Conservation (phyloP, 306 rosid genomes). For the Luffa aegyptiaca region DNA sequence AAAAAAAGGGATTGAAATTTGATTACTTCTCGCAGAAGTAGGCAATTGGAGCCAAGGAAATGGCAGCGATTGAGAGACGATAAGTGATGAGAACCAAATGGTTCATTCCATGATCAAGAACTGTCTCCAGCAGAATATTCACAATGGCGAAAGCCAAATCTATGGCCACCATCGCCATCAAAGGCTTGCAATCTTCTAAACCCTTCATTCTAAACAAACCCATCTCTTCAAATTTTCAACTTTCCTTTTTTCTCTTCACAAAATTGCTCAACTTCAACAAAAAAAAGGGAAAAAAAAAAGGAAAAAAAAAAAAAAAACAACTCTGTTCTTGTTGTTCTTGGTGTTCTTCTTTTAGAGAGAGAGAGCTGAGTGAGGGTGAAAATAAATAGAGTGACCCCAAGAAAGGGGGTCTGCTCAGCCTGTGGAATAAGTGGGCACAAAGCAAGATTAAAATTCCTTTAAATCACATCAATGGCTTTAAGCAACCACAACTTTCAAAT, state of each 20-base stretch:
- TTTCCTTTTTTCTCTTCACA: slow-evolving; percentile 10
- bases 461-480: slow-evolving; percentile 53
- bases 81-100: slow-evolving; percentile 84
- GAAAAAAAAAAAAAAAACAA: background rate
- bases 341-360: slow-evolving; percentile 2
- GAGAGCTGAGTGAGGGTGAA: background rate
- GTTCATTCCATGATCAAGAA: slow-evolving; percentile 73
- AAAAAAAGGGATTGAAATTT: background rate
- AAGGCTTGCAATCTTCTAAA: slow-evolving; percentile 68
- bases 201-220: slow-evolving; percentile 26
- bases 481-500: slow-evolving; percentile 35
- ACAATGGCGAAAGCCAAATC: slow-evolving; percentile 53
- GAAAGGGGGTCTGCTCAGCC: background rate
- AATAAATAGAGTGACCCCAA: slow-evolving; percentile 18
- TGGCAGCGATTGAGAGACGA: slow-evolving; percentile 53
- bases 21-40: slow-evolving; percentile 66
- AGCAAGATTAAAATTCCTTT: slow-evolving; percentile 64
- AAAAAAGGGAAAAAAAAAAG: background rate
- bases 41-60: slow-evolving; percentile 65
- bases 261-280: background rate
- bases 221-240: slow-evolving; percentile 4
- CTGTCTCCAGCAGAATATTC: slow-evolving; percentile 79
- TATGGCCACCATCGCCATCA: slow-evolving; percentile 59
- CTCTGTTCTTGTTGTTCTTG: background rate
- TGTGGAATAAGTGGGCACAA: slow-evolving; percentile 48